A percentile compares a stretch with the other conserved stretches of the same genome.
These are phyloP conservation scores for Nannochloropsis salina DNA, from an alignment of 108 stramenopile species.

Conservation along the genomic window DNA sequence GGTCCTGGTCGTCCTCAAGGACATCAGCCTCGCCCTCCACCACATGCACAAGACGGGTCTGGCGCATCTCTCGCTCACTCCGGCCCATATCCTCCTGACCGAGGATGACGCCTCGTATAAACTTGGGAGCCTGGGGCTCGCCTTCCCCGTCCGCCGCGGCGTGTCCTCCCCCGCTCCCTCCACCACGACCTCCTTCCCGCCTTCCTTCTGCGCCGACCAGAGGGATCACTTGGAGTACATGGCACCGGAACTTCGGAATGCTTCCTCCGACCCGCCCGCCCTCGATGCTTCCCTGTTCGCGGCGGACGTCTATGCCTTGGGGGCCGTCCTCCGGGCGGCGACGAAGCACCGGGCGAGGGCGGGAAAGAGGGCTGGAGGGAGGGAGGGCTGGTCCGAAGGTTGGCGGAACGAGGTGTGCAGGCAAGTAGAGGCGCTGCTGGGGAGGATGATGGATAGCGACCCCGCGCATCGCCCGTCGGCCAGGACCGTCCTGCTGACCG, in stretches of 20 bases:
- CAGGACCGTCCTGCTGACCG: not conserved
- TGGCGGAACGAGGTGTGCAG: not conserved
- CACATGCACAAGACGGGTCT: not conserved
- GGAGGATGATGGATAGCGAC: not conserved
- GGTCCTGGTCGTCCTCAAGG: not conserved
- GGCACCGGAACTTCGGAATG: too few species aligned
- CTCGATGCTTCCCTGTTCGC: not conserved
- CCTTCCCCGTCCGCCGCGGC: too few species aligned
- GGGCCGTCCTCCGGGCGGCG: not conserved
- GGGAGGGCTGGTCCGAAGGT: not conserved
- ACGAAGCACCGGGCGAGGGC: not conserved
- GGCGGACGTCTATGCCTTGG: not conserved
- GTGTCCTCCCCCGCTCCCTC: too few species aligned
- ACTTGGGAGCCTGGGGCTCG: not conserved
- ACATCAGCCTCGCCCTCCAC: not conserved
- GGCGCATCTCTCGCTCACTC: not conserved
- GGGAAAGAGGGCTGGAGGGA: not conserved
- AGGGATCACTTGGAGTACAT: too few species aligned
- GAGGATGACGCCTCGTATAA: not conserved
- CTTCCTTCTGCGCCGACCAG: too few species aligned
- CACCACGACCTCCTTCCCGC: too few species aligned
- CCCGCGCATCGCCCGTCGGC: not conserved
- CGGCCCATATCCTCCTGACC: not conserved
- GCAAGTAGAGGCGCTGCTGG: conserved; percentile 6
- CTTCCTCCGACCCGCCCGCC: not conserved